These are phyloP conservation scores for Cinnamomum chago DNA, from an alignment of 164 flowering plant genomes.

Conservation along the genomic window DNA sequence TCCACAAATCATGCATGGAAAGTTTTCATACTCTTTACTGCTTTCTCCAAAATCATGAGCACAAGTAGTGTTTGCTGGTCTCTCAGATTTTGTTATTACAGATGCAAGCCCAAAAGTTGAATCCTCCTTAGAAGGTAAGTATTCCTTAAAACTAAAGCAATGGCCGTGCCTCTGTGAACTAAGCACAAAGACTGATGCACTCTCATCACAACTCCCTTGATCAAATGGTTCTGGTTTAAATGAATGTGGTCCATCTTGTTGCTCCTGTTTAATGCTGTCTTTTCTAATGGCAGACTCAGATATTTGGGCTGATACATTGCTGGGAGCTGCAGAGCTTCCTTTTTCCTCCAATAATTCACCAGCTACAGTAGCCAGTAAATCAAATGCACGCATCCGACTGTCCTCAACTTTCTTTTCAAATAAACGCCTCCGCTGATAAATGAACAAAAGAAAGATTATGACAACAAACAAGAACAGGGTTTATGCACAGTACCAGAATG, in stretches of 20 bases:
- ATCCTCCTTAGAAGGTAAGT: slow-evolving; percentile 22
- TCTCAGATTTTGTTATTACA: slow-evolving; percentile 31
- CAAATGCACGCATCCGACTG: slow-evolving; percentile 69
- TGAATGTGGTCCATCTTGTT: slow-evolving; percentile 26
- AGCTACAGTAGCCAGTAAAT: slow-evolving; percentile 89
- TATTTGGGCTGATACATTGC: slow-evolving; percentile 13
- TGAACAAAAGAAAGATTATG: slow-evolving; percentile 1
- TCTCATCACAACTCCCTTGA: slow-evolving; percentile 36
- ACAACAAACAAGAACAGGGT: not conserved
- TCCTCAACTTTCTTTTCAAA: slow-evolving; percentile 42
- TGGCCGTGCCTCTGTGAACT: slow-evolving; percentile 23
- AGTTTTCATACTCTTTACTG: slow-evolving; percentile 27
- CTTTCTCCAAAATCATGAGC: slow-evolving; percentile 28
- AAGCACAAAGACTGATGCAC: slow-evolving; percentile 22
- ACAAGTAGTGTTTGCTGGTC: slow-evolving; percentile 30
- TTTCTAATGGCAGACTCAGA: slow-evolving; percentile 16
- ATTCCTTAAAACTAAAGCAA: slow-evolving; percentile 18
- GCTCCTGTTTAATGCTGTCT: slow-evolving; percentile 27
- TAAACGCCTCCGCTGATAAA: slow-evolving; percentile 35
- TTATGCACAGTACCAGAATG: not conserved
- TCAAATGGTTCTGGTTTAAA: slow-evolving; percentile 40
- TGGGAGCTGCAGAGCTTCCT: slow-evolving; percentile 32
- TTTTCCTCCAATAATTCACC: slow-evolving; percentile 64
- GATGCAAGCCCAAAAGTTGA: slow-evolving; percentile 30
- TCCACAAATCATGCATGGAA: slow-evolving; percentile 9